Evolutionary conservation across 441 rosid genomes (phyloP), one percentile per base, ranked within the genome.

Genomic region (Croton laevigatus): DNA sequence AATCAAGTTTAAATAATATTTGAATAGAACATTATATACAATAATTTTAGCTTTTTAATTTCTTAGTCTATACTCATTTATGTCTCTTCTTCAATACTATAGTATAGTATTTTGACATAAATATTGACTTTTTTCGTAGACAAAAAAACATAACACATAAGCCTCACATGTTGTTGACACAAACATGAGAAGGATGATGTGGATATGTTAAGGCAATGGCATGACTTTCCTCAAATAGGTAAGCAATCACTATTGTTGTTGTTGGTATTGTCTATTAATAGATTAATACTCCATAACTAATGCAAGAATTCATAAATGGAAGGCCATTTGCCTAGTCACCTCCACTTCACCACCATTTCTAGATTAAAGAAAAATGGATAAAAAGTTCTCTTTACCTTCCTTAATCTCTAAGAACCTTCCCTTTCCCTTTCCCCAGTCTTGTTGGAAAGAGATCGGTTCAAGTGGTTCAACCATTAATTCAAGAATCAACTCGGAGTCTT

Each of bases 291-390:
- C 49, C 36, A 61, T 51, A 14, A 11, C 20, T 6, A 48, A 65
- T 4, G 52, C 6, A 49, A 49, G 66, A 19, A 46, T 27, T 27
- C 32, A 27, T 27, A 27, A 16, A 45, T 57, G 20, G 71, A 10
- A 42, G 54, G 8, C 40, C 38, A 40, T 22, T 8, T 45, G 72
- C 45, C 72, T 60, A 13, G 73, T 59, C 66, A 59, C 20, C 58
- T 9, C 55, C 73, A 60, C 73, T 48, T 70, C 59, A 46, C 6
- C n/a, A 34, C 19, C 53, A 27, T 27, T 22, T 46, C 22, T 23
- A 58, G 7, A 58, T 45, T 44, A 53, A 22, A 65, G 48, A 65
- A 65, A 23, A 49, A 27, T 27, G 32, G 32, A 27, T 27, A 27
- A 27, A 27, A 27, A 27, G 32, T 27, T 27, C 32, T 49, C 17